Evolutionary conservation across 2,329 filamentous ascomycete species (phyloP).

Genomic region (Salinomyces thailandicus): DNA sequence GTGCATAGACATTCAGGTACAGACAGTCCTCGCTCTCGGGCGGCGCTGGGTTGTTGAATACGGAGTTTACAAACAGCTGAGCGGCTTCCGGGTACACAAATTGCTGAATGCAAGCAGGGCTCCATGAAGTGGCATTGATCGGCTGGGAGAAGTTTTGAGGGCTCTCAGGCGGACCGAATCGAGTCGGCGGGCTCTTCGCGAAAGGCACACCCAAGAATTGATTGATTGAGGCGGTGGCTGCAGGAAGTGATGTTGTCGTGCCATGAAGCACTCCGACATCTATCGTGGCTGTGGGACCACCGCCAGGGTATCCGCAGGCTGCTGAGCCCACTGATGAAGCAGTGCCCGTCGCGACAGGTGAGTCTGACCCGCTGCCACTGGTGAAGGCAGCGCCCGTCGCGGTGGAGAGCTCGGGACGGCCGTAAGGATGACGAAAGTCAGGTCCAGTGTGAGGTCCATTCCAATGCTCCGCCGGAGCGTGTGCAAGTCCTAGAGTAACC

Average conservation of each 20-base stretch:
- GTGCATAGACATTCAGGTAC: conserved; percentile 27
- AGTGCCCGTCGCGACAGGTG: too few species aligned
- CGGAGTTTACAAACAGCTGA: conserved; percentile 21
- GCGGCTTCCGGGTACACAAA: conserved; percentile 20
- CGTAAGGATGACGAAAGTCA: not conserved
- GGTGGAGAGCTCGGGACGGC: too few species aligned
- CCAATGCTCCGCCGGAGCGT: not conserved
- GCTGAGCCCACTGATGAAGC: not conserved
- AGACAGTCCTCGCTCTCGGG: conserved; percentile 27
- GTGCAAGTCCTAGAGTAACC: not conserved
- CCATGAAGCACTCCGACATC: conserved; percentile 21
- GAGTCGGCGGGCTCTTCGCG: conserved; percentile 22
- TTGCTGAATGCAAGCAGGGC: conserved; percentile 26
- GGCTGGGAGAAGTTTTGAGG: conserved; percentile 8
- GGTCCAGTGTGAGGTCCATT: not conserved
- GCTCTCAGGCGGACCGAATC: conserved; percentile 22
- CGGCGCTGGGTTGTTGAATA: conserved; percentile 25
- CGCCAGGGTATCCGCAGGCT: conserved; percentile 7
- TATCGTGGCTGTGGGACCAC: conserved; percentile 20
- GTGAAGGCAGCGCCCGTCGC: too few species aligned
- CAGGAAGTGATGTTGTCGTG: conserved; percentile 21
- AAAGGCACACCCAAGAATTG: conserved; percentile 28
- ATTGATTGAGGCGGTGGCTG: conserved; percentile 23
- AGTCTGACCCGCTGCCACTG: too few species aligned
- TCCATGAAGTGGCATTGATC: conserved; percentile 22